A percentile compares a stretch with the other conserved stretches of the same genome.
Evolutionary conservation across 2,329 filamentous ascomycete genomes (phyloP).

Genomic region (Thelonectria rubi): DNA sequence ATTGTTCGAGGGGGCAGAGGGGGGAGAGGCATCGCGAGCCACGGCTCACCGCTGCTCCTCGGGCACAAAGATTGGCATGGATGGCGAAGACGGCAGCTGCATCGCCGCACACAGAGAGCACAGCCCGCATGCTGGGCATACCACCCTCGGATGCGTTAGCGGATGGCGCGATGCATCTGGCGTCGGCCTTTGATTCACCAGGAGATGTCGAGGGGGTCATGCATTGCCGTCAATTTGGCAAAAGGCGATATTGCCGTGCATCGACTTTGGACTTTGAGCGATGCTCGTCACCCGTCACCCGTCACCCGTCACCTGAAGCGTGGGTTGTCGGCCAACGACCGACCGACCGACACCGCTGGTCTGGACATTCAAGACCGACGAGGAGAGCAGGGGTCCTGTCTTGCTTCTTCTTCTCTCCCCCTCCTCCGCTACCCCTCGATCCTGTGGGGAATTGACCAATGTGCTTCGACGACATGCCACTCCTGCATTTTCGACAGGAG

Average conservation of each 20-base stretch:
- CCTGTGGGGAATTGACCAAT: constrained; percentile 43
- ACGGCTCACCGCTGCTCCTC: constrained; percentile 41
- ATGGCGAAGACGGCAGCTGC: constrained; percentile 29
- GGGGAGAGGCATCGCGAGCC: too few relatives aligned
- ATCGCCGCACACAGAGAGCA: constrained; percentile 13
- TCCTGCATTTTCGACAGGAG: constrained; percentile 25
- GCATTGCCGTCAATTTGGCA: constrained; percentile 10
- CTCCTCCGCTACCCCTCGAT: constrained; percentile 38
- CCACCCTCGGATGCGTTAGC: constrained; percentile 28
- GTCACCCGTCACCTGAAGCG: constrained; percentile 2
- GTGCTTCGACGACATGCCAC: constrained; percentile 39
- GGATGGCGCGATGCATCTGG: constrained; percentile 27
- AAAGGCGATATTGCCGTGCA: constrained; percentile 7
- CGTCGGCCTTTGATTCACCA: constrained; percentile 19
- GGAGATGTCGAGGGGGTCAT: constrained; percentile 16
- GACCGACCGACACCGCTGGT: constrained; percentile 9
- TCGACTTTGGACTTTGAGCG: constrained; percentile 1
- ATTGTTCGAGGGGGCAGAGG: constrained; percentile 23
- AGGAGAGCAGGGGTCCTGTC: constrained; percentile 22
- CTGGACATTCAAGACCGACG: constrained; percentile 13
- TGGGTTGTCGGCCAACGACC: constrained; percentile 27
- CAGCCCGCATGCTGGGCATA: constrained; percentile 11
- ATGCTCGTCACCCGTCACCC: constrained; percentile 16
- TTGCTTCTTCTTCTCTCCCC: constrained; percentile 19
- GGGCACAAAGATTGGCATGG: constrained; percentile 20